These are phyloP conservation scores for Wickerhamiella vanderwaltii DNA, from an alignment of 805 yeast genomes.

Conservation along the genomic window DNA sequence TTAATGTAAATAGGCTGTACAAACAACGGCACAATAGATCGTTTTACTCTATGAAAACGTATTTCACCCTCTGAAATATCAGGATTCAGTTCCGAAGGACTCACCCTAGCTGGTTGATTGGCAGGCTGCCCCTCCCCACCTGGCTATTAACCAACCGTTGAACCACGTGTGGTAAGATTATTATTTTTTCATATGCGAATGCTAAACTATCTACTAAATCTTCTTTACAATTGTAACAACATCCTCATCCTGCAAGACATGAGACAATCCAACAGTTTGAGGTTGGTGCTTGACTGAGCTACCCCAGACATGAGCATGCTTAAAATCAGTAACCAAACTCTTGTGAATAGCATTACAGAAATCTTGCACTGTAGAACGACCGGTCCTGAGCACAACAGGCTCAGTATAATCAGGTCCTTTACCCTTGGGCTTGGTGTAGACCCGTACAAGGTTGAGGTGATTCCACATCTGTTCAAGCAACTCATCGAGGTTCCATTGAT, in stretches of 20 bases:
- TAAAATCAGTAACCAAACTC: slow-evolving; percentile 83
- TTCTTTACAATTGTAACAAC: slow-evolving; percentile 89
- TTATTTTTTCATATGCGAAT: too few species aligned
- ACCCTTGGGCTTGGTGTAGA: slow-evolving; percentile 96
- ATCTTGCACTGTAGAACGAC: slow-evolving; percentile 78
- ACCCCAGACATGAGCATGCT: slow-evolving; percentile 87
- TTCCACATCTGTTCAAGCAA: slow-evolving; percentile 93
- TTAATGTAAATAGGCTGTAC: too few species aligned
- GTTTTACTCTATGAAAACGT: too few species aligned
- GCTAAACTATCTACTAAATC: too few species aligned
- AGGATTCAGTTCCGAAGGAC: too few species aligned
- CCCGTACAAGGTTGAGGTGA: slow-evolving; percentile 77
- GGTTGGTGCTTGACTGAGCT: slow-evolving; percentile 91
- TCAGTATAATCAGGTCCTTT: slow-evolving; percentile 84
- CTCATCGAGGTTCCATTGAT: slow-evolving; percentile 96
- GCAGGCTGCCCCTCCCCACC: too few species aligned
- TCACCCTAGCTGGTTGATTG: too few species aligned
- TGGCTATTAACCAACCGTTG: too few species aligned
- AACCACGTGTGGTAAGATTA: too few species aligned
- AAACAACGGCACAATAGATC: too few species aligned
- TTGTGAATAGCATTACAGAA: slow-evolving; percentile 95
- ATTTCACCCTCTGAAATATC: too few species aligned
- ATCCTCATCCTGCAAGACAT: slow-evolving; percentile 84
- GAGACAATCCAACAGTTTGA: slow-evolving; percentile 83
- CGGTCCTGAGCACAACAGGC: slow-evolving; percentile 82